phyloP scores from a whole-genome alignment of 495 filamentous ascomycete genomes.

The Penicillium ochrochloron region DNA sequence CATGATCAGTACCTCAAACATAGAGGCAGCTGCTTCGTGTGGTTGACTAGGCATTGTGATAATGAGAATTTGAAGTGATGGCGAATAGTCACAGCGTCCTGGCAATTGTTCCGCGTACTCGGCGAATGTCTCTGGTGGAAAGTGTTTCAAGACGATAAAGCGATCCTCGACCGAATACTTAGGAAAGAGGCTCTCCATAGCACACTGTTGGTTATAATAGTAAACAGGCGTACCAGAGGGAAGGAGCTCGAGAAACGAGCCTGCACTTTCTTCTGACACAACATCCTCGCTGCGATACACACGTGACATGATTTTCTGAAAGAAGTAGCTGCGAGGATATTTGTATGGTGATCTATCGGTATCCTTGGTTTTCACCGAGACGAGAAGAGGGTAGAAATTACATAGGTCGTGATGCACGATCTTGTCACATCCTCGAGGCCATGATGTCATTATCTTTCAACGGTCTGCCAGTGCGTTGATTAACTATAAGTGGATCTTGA shows the following conservation, averaged over 20 bases:
- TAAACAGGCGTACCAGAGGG: slow-evolving; percentile 2
- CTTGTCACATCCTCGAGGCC: too few relatives aligned
- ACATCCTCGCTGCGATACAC: not conserved
- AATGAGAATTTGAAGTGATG: slow-evolving; percentile 10
- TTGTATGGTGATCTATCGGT: too few relatives aligned
- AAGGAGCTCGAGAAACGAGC: not conserved
- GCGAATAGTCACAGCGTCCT: slow-evolving; percentile 14
- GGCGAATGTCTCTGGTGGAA: not conserved
- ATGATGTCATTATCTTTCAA: too few relatives aligned
- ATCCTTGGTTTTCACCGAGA: too few relatives aligned
- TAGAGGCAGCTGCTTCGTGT: not conserved
- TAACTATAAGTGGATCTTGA: too few relatives aligned
- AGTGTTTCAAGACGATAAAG: slow-evolving; percentile 5
- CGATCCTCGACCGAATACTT: not conserved
- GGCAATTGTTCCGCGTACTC: not conserved
- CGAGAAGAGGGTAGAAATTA: too few relatives aligned
- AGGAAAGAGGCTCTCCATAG: not conserved
- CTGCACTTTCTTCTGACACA: not conserved
- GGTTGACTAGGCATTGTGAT: slow-evolving; percentile 11
- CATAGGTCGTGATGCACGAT: too few relatives aligned
- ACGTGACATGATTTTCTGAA: too few relatives aligned
- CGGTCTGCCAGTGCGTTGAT: too few relatives aligned
- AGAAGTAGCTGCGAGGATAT: too few relatives aligned
- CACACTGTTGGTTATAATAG: not conserved
- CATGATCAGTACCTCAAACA: not conserved